Base-by-base conservation (phyloP, 441 rosid genomes). In the Croton laevigatus region DNA sequence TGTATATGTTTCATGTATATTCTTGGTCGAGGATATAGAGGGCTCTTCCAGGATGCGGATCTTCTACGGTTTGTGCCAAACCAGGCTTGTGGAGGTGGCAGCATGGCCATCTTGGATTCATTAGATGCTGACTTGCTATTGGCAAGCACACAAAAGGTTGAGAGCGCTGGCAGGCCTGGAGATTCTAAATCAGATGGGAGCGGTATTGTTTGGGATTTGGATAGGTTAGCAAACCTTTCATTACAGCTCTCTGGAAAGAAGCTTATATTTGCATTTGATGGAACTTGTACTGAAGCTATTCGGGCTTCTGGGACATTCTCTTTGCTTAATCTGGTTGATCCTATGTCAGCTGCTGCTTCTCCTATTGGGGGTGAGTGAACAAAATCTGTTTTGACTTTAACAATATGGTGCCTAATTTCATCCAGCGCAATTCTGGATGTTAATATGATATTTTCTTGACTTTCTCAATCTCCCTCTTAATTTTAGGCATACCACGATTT, bases 61-160 rank as follows among this genome's bases (percentile, higher is more conserved):
- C 94, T 97, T 80, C 89, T 92, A 51, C 95, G 91, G 59, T 94
- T 97, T 89, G 99, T 97, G 32, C 99, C 99, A 66, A 88, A 88
- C 81, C 99, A 97, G 85, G 99, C 99, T 71, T 97, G 99, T 83
- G 97, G 97, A 74, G 99, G 99, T 78, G 99, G 94, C 68, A 92
- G 94, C 84, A 91, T 97, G 99, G 99, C 99, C 60, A 97, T 94
- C 82, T 82, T 97, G 76, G 99, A 92, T 75, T 85, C 97, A 36
- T 80, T 97, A 80, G 99, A 94, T 75, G 80, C 86, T 76, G 98
- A 92, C 71, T 71, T 86, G 87, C 83, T 90, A 71, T 78, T 86
- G 79, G 82, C 91, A 34, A 88, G 75, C 75, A 71, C 88, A 36
- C 97, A 85, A 74, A 92, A 90, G 75, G 76, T 80, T 71, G 99